These are phyloP conservation scores for Didymella pomorum DNA, from an alignment of 2,329 filamentous ascomycete species.

Conservation along the genomic window DNA sequence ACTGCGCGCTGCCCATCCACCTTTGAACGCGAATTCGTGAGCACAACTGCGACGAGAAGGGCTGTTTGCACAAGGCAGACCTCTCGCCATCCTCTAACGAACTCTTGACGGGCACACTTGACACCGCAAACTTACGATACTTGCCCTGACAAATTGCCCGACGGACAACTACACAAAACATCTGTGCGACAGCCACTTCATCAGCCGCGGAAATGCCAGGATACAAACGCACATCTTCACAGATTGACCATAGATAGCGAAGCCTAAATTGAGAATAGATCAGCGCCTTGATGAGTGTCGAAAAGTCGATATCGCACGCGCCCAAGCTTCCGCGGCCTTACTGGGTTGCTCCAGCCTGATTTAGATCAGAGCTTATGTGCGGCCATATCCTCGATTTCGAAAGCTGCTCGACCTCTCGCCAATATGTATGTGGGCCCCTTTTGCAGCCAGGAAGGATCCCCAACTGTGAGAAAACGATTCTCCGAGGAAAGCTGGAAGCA, in stretches of 20 bases:
- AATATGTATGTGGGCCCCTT: too few species aligned
- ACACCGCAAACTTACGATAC: not conserved
- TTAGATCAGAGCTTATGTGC: not conserved
- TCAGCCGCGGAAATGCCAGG: slow-evolving; percentile 2
- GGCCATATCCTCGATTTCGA: not conserved
- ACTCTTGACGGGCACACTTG: not conserved
- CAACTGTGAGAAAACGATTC: too few species aligned
- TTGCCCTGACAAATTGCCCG: not conserved
- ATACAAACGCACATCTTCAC: not conserved
- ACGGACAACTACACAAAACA: slow-evolving; percentile 7
- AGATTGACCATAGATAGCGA: not conserved
- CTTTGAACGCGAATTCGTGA: not conserved
- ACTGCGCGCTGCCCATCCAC: not conserved
- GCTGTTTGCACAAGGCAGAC: not conserved
- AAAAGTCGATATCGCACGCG: not conserved
- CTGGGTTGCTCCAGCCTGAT: not conserved
- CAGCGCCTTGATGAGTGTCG: not conserved
- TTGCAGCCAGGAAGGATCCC: too few species aligned
- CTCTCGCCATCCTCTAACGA: not conserved
- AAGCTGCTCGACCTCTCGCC: too few species aligned
- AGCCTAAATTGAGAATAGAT: not conserved
- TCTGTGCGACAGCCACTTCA: slow-evolving; percentile 1
- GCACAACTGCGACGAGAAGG: not conserved
- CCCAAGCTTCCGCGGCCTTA: not conserved
- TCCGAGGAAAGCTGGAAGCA: too few species aligned